Base-by-base conservation (phyloP, 805 yeast genomes). In the Kregervanrija pseudodelftensis region DNA sequence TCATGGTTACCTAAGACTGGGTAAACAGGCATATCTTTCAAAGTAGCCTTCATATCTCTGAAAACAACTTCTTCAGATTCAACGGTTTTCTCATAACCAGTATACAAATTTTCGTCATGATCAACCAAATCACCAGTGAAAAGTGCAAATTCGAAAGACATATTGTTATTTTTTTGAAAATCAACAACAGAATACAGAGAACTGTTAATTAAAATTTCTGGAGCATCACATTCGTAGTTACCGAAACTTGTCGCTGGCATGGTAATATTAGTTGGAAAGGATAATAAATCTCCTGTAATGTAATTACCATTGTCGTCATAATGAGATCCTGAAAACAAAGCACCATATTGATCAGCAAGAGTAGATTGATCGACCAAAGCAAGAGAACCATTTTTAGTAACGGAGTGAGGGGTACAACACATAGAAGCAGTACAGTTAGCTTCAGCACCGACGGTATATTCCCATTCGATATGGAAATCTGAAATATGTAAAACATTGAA, bases 61-160 rank as follows among this genome's bases (percentile, higher is more conserved):
- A 78, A 69, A 2, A 74, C 60, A 16, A 60, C 58, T 43, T 68
- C 69, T 58, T 82, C 85, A n/a, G 82, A 79, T 30, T 64, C 59
- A 46, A 74, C 60, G 33, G 82, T 74, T 50, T 69, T 66, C 38
- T 77, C 70, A 49, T 58, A 61, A 38, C 74, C 67, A 40, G 73
- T 73, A 54, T 73, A 69, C 39, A 70, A 68, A 11, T 66, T 55
- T 45, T 73, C 77, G 52, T 76, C 80, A 56, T 82, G 90, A 58
- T 82, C 88, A 43, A 82, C 82, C 57, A 81, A 68, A 56, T 82
- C 90, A 45, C 89, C 89, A 4, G 88, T 82, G 68, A 82, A 82
- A 34, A 82, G 61, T 2, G 82, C 72, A 56, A 82, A 82, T 42
- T 79, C 82, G 53, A 73, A 81, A 8, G 66, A 53, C 33, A 70